Evolutionary conservation across 2,329 filamentous ascomycete genomes (phyloP), one percentile per base, ranked within the genome.

Genomic region (Verticillium tricorpus): DNA sequence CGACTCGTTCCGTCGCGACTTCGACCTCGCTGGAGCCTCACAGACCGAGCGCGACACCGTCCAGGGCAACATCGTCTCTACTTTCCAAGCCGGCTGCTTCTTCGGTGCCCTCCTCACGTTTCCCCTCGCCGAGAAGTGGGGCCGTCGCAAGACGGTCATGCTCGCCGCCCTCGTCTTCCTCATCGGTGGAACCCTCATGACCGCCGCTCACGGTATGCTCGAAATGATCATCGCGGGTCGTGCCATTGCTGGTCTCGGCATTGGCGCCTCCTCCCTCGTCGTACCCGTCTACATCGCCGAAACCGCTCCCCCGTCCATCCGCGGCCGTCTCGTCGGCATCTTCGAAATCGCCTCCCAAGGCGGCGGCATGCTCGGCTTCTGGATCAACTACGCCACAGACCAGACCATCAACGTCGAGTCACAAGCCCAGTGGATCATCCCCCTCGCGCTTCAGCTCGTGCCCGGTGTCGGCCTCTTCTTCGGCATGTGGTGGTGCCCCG

Each of bases 231-330:
- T 81, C 63, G 78, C 71, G 15, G 81, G 81, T 2, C 75, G 81
- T n/a, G 81, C 80, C 54, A 76, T 84, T 62, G 79, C 79, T 25
- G 81, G 82, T 50, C 67, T 83, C n/a, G 81, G 81, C 2, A 80
- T 84, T 62, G 82, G 81, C 4, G 77, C 79, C 39, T 80, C 79
- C 0, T 81, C 80, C 1, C 74, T 82, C 14, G 76, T 80, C 14
- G 79, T 81, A 2, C 77, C 77, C 2, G 72, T 79, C 0, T 79
- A 79, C 63, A 76, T 78, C 56, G 70, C 76, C 5, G 77, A 79
- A 61, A 74, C 72, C 0, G 72, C 80, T 1, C 82, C 81, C 2
- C 79, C 80, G 1, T 79, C 78, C 3, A 82, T 84, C 62, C 76
- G 82, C 60, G 82, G 82, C 12, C 76, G 80, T 2, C 72, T 84